A percentile compares a stretch with the other conserved stretches of the same genome.
Evolutionary conservation across 148 eudicot species (phyloP).

Genomic region (Camellia japonica): DNA sequence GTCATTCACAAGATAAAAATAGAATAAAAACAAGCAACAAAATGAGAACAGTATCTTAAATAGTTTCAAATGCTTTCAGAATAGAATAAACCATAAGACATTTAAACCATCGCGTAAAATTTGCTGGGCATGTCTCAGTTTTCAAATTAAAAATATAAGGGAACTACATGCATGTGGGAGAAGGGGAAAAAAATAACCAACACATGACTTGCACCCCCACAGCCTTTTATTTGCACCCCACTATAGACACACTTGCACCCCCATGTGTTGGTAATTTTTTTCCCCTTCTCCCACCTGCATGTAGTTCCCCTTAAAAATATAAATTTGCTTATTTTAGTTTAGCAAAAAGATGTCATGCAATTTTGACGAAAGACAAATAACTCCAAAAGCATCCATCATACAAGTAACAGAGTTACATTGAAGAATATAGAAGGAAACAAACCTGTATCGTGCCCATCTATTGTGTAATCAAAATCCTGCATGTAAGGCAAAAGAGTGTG

Average conservation of each 20-base stretch:
- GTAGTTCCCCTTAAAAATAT: too few relatives aligned
- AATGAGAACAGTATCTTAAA: neutral
- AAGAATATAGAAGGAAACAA: constrained; percentile 9
- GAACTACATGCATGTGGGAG: too few relatives aligned
- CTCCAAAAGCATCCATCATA: neutral
- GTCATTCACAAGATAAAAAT: neutral
- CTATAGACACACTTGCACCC: too few relatives aligned
- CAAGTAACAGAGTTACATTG: neutral
- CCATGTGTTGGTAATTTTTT: too few relatives aligned
- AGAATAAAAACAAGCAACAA: neutral
- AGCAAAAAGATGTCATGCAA: too few relatives aligned
- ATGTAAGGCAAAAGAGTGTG: constrained; percentile 3
- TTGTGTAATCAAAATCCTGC: constrained; percentile 50
- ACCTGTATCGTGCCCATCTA: constrained; percentile 88
- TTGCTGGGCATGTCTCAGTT: neutral
- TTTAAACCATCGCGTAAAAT: neutral
- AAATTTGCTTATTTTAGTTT: too few relatives aligned
- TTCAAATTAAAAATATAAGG: too few relatives aligned
- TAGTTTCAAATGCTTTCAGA: neutral
- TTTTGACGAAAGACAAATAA: too few relatives aligned
- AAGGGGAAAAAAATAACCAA: too few relatives aligned
- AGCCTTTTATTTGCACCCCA: too few relatives aligned
- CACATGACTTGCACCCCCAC: too few relatives aligned
- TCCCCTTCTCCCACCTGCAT: too few relatives aligned
- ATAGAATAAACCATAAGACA: neutral